Base-by-base conservation (phyloP, 805 yeast genomes). In the Pichia pseudocactophila region DNA sequence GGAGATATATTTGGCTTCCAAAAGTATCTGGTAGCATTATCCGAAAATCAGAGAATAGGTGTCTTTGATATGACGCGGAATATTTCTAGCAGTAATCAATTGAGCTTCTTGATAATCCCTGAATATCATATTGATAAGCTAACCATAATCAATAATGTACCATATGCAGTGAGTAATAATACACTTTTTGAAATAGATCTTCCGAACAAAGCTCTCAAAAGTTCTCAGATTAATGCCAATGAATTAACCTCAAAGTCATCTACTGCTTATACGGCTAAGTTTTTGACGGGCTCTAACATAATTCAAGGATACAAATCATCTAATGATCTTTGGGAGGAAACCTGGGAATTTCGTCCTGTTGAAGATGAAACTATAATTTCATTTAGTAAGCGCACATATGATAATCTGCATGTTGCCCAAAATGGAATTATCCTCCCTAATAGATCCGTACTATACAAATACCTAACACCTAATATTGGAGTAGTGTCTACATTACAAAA, bases 391-490 rank as follows among this genome's bases (percentile, higher is more conserved):
- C 68, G 76, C 43, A 65, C 65, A 36, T 61, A 63, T 2, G 58
- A 56, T 9, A 61, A 59, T 12, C 72, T 66, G 16, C 51, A 57
- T 11, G 64, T 71, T 4, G 77, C 81, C 0, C 80, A 81, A 12
- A 57, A 80, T 37, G 97, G 95, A 8, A 70, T 74, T 20, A 74
- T 82, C 0, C 62, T 83, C 25, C 80, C 81, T 17, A 79, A 82
- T 51, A 73, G 86, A 55, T 68, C 80, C 1, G 90, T 86, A 1
- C 62, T 87, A 32, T 87, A 89, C 73, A 92, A 90, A 61, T 89
- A 82, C 58, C 63, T 89, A 46, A 71, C 83, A 53, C 95, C 94
- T 17, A 77, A 84, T 52, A 71, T 80, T 2, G 63, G 80, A 0
- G 57, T 68, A 8, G 52, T 43, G 15, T 17, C 41, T 2, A 38